phyloP scores from a whole-genome alignment of 2,329 filamentous ascomycete genomes.

The Phaeosphaeria sp. region DNA sequence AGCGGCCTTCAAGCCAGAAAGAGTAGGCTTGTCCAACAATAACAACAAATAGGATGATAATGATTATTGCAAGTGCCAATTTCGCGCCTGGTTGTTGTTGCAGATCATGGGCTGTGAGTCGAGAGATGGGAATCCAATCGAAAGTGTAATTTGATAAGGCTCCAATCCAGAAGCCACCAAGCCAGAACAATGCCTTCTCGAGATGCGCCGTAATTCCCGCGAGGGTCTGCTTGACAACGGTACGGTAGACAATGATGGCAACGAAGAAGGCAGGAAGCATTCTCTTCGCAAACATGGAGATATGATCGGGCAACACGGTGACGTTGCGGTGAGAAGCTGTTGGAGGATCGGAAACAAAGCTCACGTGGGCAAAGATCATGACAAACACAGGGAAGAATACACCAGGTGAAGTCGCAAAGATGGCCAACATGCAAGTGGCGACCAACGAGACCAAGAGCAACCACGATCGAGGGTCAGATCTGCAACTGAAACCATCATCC shows the following conservation, averaged over 20 bases:
- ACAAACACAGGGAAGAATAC: conserved; percentile 85
- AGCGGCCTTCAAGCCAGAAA: conserved; percentile 82
- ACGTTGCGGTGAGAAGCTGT: conserved; percentile 59
- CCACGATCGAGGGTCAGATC: conserved; percentile 76
- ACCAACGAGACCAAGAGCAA: conserved; percentile 78
- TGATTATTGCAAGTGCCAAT: conserved; percentile 77
- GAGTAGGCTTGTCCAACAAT: conserved; percentile 80
- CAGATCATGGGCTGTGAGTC: conserved; percentile 86
- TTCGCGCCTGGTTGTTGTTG: conserved; percentile 87
- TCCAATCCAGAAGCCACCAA: conserved; percentile 88
- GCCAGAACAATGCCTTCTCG: conserved; percentile 88
- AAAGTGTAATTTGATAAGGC: conserved; percentile 94
- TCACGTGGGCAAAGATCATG: conserved; percentile 85
- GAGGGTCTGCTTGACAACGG: conserved; percentile 78
- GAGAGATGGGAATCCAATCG: conserved; percentile 88
- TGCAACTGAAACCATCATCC: conserved; percentile 68
- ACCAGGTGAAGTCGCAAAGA: conserved; percentile 78
- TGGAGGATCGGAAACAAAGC: conserved; percentile 86
- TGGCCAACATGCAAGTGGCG: conserved; percentile 74
- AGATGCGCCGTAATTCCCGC: conserved; percentile 77
- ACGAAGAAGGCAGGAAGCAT: conserved; percentile 87
- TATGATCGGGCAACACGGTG: conserved; percentile 57
- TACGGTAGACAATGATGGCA: conserved; percentile 83
- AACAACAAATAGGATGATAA: conserved; percentile 72
- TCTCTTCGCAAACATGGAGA: conserved; percentile 71